phyloP scores from a whole-genome alignment of 1,284 basidiomycete species.

The Cryptococcus maquisensis region DNA sequence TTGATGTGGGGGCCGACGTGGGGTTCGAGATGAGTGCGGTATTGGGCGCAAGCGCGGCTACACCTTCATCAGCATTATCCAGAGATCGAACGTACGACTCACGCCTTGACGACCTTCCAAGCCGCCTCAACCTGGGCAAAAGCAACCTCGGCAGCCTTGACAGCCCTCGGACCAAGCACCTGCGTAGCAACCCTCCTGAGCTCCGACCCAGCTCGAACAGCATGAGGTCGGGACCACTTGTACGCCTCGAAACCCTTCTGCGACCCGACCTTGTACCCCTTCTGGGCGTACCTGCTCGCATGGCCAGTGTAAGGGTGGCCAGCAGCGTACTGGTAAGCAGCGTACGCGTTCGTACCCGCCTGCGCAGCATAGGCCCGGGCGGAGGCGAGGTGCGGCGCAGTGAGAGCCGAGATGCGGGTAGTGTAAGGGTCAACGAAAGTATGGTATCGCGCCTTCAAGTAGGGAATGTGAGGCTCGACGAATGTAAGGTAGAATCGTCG shows the following conservation, averaged over 20 bases:
- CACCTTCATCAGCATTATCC: not conserved
- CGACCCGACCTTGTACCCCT: constrained; percentile 19
- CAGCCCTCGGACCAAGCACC: constrained; percentile 26
- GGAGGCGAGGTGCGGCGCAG: constrained; percentile 29
- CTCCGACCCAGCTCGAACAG: constrained; percentile 23
- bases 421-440: constrained; percentile 34
- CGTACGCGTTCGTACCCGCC: constrained; percentile 12
- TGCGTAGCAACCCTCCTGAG: constrained; percentile 25
- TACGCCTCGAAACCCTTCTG: constrained; percentile 30
- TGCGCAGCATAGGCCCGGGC: constrained; percentile 21
- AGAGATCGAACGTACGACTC: constrained; percentile 11
- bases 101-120: constrained; percentile 27
- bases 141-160: constrained; percentile 16
- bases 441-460: constrained; percentile 26
- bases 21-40: constrained; percentile 20
- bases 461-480: constrained; percentile 41
- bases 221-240: constrained; percentile 29
- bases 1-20: constrained; percentile 25
- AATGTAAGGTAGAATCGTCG: constrained; percentile 37
- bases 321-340: constrained; percentile 22
- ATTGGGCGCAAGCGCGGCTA: constrained; percentile 19
- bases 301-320: constrained; percentile 33
- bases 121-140: constrained; percentile 14
- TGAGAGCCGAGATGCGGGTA: constrained; percentile 20
- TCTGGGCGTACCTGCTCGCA: constrained; percentile 27